Base-by-base conservation (phyloP, 2,329 filamentous ascomycete species). In the Penicillium brevicompactum region DNA sequence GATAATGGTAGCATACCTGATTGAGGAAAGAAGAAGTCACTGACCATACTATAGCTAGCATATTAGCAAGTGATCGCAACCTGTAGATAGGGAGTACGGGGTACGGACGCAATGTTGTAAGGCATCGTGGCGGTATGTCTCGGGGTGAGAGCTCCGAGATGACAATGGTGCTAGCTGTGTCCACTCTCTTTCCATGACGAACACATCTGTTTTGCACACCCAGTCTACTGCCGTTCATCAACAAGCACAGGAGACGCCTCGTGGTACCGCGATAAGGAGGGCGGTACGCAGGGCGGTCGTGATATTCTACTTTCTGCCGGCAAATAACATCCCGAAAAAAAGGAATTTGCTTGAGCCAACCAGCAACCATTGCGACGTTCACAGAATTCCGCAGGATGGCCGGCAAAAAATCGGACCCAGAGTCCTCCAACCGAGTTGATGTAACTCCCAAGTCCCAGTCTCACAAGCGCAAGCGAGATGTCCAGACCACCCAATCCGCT, bases 21-120 rank as follows among this genome's bases (percentile, higher is more conserved):
- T 70, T 97, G 93, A 13, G 94, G 94, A 72, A 95, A 99, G 87
- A 99, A 99, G 83, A 96, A 97, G 81, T 99, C 94, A 84, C 93
- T 92, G 74, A 97, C 90, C 94, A 99, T 99, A 56, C 84, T 87
- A 63, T 11, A 53, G 11, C 24, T 9, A 16, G 18, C 55, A 50
- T 46, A 46, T 68, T 60, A 69, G 66, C 74, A 52, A 72, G 61
- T 46, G 51, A 55, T 55, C 32, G 53, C 51, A 47, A 45, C 44
- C 24, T 34, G 24, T 42, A n/a, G 21, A 46, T 44, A n/a, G 49
- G 22, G 18, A 48, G 38, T 11, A 74, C 83, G 66, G 74, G 86
- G 38, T 11, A 74, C 83, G 66, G 74, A 86, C 84, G 86, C 86
- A 70, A 89, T 88, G 66, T 87, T 88, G 79, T 88, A 88, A 51